Evolutionary conservation across 2,329 filamentous ascomycete genomes (phyloP).

Genomic region (Eutypa lata): DNA sequence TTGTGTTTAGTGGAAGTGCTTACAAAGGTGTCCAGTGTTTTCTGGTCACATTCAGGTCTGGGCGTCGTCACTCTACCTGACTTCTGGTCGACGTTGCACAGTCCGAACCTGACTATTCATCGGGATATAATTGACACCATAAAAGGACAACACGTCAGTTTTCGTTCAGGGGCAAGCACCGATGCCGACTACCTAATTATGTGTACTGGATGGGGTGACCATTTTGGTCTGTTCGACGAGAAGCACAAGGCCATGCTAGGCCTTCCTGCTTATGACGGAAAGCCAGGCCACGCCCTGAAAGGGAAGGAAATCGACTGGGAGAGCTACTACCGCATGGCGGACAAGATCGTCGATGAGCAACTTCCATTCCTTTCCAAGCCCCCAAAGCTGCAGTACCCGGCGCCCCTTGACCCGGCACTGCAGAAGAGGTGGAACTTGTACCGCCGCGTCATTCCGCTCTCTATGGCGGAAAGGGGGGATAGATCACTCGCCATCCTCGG

Average conservation of each 20-base stretch:
- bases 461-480: conserved; percentile 21
- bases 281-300: neutral
- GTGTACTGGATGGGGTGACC: conserved; percentile 27
- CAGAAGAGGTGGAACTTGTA: conserved; percentile 21
- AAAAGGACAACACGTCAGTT: conserved; percentile 10
- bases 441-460: conserved; percentile 16
- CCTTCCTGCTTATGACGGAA: conserved; percentile 14
- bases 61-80: conserved; percentile 18
- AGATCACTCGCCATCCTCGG: conserved; percentile 26
- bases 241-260: conserved; percentile 18
- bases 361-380: conserved; percentile 19
- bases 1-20: conserved; percentile 2
- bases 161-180: neutral
- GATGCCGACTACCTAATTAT: conserved; percentile 21
- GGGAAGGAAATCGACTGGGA: conserved; percentile 17
- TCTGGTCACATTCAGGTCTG: conserved; percentile 21
- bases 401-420: conserved; percentile 10
- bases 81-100: conserved; percentile 22
- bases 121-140: conserved; percentile 12
- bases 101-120: conserved; percentile 12
- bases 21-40: conserved; percentile 12
- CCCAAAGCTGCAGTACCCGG: conserved; percentile 12
- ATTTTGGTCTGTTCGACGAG: conserved; percentile 23
- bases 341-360: conserved; percentile 18
- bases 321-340: conserved; percentile 16